Percentiles rank a stretch among this genome's conserved stretches.
Evolutionary conservation across 2,329 filamentous ascomycete genomes (phyloP).

Genomic region (Aspergillus fijiensis): DNA sequence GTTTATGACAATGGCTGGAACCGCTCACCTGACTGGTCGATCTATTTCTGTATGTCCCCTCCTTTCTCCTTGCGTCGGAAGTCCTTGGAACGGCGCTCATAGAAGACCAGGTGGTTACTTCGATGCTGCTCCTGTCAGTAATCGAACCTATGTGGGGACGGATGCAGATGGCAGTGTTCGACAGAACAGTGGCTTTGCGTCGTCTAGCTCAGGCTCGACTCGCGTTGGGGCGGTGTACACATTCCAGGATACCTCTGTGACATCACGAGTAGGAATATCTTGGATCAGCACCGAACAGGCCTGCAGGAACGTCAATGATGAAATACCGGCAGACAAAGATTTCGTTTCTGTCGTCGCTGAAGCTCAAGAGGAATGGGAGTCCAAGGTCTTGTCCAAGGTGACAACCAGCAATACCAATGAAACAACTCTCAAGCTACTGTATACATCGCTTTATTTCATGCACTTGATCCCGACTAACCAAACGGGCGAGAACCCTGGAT

Average conservation of each 20-base stretch:
- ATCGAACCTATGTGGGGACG: constrained; percentile 29
- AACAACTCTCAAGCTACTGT: constrained; percentile 60
- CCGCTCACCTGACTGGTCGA: constrained; percentile 54
- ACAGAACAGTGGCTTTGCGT: constrained; percentile 29
- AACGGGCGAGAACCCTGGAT: constrained; percentile 68
- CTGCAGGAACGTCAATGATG: constrained; percentile 57
- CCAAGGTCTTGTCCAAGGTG: constrained; percentile 62
- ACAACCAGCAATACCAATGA: constrained; percentile 58
- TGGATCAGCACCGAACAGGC: constrained; percentile 64
- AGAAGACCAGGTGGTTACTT: constrained; percentile 58
- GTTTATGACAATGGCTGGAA: constrained; percentile 70
- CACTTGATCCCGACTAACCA: constrained; percentile 68
- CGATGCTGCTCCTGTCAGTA: constrained; percentile 39
- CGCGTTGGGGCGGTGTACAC: constrained; percentile 51
- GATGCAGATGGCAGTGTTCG: constrained; percentile 29
- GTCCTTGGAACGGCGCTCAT: background rate
- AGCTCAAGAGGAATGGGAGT: constrained; percentile 59
- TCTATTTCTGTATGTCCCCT: constrained; percentile 29
- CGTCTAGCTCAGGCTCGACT: constrained; percentile 48
- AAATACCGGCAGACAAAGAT: constrained; percentile 52
- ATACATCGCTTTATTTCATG: constrained; percentile 69
- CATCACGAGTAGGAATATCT: constrained; percentile 64
- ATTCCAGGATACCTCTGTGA: constrained; percentile 50
- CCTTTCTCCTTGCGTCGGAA: background rate
- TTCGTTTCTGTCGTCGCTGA: constrained; percentile 48